Evolutionary conservation across 2,329 filamentous ascomycete genomes (phyloP).

Genomic region (Neoarthrinium moseri): DNA sequence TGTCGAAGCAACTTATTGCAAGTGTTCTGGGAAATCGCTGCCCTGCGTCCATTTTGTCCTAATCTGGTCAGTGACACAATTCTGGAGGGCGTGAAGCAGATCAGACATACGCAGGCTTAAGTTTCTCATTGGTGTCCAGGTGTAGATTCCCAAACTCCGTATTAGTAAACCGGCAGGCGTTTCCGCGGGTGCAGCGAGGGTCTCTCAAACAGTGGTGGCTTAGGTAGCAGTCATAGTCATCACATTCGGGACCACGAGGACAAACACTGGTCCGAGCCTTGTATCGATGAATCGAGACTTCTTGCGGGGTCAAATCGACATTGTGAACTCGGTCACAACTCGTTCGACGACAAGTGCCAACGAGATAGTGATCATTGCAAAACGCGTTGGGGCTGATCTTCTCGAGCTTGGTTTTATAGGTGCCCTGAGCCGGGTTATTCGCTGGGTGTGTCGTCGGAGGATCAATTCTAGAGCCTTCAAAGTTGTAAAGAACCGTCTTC

Average conservation of each 20-base stretch:
- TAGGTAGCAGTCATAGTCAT: slow-evolving; percentile 32
- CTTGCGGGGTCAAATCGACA: slow-evolving; percentile 24
- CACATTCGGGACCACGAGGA: slow-evolving; percentile 28
- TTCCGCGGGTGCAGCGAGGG: slow-evolving; percentile 20
- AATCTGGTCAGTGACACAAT: neutral
- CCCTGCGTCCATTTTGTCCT: slow-evolving; percentile 29
- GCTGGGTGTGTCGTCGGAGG: slow-evolving; percentile 28
- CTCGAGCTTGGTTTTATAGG: slow-evolving; percentile 30
- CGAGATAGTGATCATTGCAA: slow-evolving; percentile 32
- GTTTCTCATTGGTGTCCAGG: slow-evolving; percentile 25
- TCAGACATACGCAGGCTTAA: slow-evolving; percentile 24
- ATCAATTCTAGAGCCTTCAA: slow-evolving; percentile 28
- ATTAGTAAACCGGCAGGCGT: slow-evolving; percentile 26
- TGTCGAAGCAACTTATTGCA: slow-evolving; percentile 39
- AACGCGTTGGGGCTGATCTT: slow-evolving; percentile 28
- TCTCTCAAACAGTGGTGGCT: slow-evolving; percentile 30
- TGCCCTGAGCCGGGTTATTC: slow-evolving; percentile 24
- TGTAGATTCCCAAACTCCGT: slow-evolving; percentile 30
- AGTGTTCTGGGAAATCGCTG: slow-evolving; percentile 54
- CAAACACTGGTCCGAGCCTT: slow-evolving; percentile 33
- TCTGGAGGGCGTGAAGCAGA: neutral
- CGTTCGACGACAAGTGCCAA: slow-evolving; percentile 27
- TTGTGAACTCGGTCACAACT: slow-evolving; percentile 31
- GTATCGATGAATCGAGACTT: slow-evolving; percentile 33
- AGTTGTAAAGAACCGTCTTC: slow-evolving; percentile 28